Evolutionary conservation across 108 stramenopile species (phyloP).

Genomic region (Schizochytrium sp.): DNA sequence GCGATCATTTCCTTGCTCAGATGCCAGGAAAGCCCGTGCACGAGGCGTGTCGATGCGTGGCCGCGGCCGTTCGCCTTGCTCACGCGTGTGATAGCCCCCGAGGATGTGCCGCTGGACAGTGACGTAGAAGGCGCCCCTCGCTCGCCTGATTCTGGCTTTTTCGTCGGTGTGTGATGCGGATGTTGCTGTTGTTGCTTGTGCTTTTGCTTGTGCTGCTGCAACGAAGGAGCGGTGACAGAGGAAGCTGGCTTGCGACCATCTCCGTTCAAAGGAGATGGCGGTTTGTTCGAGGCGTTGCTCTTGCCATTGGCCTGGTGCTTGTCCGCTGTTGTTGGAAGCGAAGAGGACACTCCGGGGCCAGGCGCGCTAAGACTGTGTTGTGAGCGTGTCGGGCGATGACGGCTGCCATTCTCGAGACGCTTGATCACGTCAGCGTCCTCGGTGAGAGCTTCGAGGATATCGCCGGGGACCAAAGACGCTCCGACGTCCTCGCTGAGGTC

Average conservation of each 20-base stretch:
- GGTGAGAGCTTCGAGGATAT: neutral
- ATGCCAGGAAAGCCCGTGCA: neutral
- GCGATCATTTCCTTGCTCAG: neutral
- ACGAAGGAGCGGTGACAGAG: too few species aligned
- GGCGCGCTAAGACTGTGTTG: neutral
- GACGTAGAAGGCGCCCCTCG: too few species aligned
- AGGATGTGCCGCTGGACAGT: too few species aligned
- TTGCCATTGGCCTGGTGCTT: too few species aligned
- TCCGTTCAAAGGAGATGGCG: too few species aligned
- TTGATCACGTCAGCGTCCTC: neutral
- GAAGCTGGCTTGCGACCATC: too few species aligned
- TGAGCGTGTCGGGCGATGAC: neutral
- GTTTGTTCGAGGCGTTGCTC: too few species aligned
- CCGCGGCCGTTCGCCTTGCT: neutral
- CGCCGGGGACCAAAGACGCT: neutral
- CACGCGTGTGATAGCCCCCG: too few species aligned
- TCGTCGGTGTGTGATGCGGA: too few species aligned
- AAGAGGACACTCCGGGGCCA: neutral
- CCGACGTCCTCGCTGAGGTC: neutral
- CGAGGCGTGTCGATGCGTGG: neutral
- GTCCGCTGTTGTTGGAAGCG: neutral
- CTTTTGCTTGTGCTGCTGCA: too few species aligned
- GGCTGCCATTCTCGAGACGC: neutral
- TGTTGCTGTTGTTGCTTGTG: too few species aligned
- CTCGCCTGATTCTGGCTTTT: too few species aligned